Percentiles rank a stretch among this genome's conserved stretches.
Conservation (phyloP, 495 filamentous ascomycete species). For the Trichoderma orchidacearum region DNA sequence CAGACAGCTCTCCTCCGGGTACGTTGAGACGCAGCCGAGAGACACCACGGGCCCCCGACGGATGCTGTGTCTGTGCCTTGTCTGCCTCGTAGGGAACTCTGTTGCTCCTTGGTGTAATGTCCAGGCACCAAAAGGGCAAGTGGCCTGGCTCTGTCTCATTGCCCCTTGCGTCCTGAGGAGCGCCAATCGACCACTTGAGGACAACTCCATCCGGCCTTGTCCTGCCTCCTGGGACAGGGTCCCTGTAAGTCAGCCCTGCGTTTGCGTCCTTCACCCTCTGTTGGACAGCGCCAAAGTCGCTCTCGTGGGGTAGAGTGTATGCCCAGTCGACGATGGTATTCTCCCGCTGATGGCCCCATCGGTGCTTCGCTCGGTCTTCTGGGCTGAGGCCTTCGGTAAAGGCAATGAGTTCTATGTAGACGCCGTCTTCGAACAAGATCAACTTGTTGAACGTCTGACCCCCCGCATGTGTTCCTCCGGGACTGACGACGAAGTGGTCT, state of each 20-base stretch:
- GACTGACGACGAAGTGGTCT: conserved; percentile 35
- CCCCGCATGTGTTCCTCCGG: conserved; percentile 38
- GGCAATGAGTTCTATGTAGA: conserved; percentile 46
- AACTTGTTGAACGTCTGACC: conserved; percentile 41
- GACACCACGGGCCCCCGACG: not conserved
- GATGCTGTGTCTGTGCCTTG: not conserved
- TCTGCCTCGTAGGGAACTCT: conserved; percentile 23
- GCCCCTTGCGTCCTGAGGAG: conserved; percentile 20
- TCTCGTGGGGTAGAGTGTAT: conserved; percentile 24
- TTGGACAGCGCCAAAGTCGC: conserved; percentile 12
- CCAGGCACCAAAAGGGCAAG: conserved; percentile 45
- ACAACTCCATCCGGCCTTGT: conserved; percentile 28
- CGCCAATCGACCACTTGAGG: conserved; percentile 37
- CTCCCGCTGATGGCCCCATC: conserved; percentile 31
- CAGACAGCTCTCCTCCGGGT: not conserved
- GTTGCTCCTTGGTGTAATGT: conserved; percentile 30
- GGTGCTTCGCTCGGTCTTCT: conserved; percentile 23
- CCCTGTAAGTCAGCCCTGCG: conserved; percentile 23
- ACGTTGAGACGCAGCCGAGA: not conserved
- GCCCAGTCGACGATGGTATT: conserved; percentile 41
- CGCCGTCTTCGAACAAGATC: conserved; percentile 40
- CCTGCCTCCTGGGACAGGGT: conserved; percentile 27
- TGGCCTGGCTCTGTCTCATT: conserved; percentile 6
- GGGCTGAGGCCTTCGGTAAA: conserved; percentile 35
- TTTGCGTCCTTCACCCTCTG: conserved; percentile 11